A percentile compares a stretch with the other conserved stretches of the same genome.
Conservation (phyloP, 768 basidiomycete genomes). For the Inosperma sp. region DNA sequence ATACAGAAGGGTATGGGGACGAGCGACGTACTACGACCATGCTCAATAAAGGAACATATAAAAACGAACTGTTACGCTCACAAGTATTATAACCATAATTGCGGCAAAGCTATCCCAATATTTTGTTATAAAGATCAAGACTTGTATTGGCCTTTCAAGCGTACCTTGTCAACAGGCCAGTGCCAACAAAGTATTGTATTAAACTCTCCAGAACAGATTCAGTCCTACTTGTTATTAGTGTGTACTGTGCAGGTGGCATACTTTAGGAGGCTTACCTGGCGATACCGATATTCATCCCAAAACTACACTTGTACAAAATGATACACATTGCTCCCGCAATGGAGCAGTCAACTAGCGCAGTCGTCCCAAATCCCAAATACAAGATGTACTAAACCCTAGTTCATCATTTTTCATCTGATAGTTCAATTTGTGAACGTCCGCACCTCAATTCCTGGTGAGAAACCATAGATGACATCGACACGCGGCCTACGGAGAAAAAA, state of each 20-base stretch:
- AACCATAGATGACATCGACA: constrained; percentile 16
- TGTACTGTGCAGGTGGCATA: too few relatives aligned
- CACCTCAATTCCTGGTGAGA: constrained; percentile 21
- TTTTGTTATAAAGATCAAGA: background rate
- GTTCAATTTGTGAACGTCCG: background rate
- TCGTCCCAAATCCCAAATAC: constrained; percentile 29
- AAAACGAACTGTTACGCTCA: constrained; percentile 6
- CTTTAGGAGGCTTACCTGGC: constrained; percentile 12
- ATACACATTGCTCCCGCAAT: constrained; percentile 32
- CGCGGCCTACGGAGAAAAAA: constrained; percentile 12
- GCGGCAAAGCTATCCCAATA: constrained; percentile 23
- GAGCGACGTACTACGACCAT: constrained; percentile 25
- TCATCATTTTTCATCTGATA: background rate
- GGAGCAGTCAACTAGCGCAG: constrained; percentile 26
- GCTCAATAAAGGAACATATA: background rate
- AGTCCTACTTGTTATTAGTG: constrained; percentile 15
- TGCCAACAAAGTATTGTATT: constrained; percentile 30
- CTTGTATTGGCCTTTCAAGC: background rate
- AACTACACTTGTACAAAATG: constrained; percentile 27
- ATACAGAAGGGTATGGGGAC: constrained; percentile 28
- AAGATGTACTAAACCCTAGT: constrained; percentile 24
- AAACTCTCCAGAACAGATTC: constrained; percentile 26
- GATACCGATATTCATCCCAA: constrained; percentile 19
- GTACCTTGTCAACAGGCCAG: constrained; percentile 31
- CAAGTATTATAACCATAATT: constrained; percentile 27